Evolutionary conservation across 768 basidiomycete genomes (phyloP).

Genomic region (Tylopilus sp.): DNA sequence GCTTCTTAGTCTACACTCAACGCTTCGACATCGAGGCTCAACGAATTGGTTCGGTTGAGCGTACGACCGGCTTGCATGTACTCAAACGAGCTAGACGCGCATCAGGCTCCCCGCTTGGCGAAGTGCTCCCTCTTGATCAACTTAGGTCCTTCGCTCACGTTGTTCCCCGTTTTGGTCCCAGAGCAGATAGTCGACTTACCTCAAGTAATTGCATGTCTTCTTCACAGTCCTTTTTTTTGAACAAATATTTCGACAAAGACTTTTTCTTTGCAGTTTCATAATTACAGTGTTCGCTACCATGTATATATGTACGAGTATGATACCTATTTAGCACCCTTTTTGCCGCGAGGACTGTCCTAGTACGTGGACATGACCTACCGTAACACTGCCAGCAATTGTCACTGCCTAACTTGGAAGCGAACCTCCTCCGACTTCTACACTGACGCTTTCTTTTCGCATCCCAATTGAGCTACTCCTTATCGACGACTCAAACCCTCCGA

Average conservation of each 20-base stretch:
- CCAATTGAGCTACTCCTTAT: too few relatives aligned
- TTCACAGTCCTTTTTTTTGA: conserved; percentile 6
- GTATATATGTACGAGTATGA: too few relatives aligned
- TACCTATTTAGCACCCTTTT: too few relatives aligned
- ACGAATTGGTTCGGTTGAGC: not conserved
- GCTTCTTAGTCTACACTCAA: not conserved
- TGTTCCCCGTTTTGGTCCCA: conserved; percentile 4
- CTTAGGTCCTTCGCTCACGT: conserved; percentile 6
- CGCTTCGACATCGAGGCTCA: not conserved
- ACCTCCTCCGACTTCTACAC: too few relatives aligned
- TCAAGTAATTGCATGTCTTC: not conserved
- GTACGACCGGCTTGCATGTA: not conserved
- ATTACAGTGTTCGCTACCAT: too few relatives aligned
- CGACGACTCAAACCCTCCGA: too few relatives aligned
- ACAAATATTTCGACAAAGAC: not conserved
- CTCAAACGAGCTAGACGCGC: conserved; percentile 1
- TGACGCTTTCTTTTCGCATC: too few relatives aligned
- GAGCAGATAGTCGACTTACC: conserved; percentile 2
- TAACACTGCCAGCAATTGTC: too few relatives aligned
- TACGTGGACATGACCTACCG: too few relatives aligned
- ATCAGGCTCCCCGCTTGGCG: not conserved
- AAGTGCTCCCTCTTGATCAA: conserved; percentile 8
- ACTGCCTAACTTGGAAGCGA: too few relatives aligned
- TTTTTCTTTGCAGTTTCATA: too few relatives aligned
- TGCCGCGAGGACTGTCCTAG: too few relatives aligned